Evolutionary conservation across 2,329 filamentous ascomycete species (phyloP).

Genomic region (Chaetoscypha palmicola): DNA sequence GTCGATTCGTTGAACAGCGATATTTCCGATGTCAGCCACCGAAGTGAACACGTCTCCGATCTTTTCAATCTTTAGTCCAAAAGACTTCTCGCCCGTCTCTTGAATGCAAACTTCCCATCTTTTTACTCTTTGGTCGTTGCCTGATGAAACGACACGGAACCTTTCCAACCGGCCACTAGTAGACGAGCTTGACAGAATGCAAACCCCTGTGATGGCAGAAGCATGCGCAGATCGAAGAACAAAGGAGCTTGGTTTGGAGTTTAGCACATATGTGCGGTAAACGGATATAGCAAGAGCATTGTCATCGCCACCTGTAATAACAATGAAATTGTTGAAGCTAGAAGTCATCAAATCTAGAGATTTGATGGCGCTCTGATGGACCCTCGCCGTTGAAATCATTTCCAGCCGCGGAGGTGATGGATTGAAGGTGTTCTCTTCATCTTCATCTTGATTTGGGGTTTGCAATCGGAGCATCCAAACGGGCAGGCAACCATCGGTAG

Average conservation of each 20-base stretch:
- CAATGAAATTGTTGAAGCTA: constrained; percentile 35
- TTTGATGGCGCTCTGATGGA: constrained; percentile 83
- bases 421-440: not conserved
- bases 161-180: constrained; percentile 10
- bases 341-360: constrained; percentile 40
- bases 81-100: constrained; percentile 8
- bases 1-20: constrained; percentile 29
- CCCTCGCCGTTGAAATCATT: constrained; percentile 30
- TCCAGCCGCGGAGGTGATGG: not conserved
- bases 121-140: constrained; percentile 57
- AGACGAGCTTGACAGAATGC: constrained; percentile 27
- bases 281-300: constrained; percentile 63
- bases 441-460: not conserved
- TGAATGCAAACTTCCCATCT: constrained; percentile 36
- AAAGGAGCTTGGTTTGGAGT: constrained; percentile 1
- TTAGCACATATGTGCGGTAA: constrained; percentile 18
- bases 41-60: constrained; percentile 48
- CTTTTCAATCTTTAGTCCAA: constrained; percentile 32
- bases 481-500: constrained; percentile 73
- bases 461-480: constrained; percentile 41
- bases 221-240: constrained; percentile 57
- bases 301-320: constrained; percentile 82
- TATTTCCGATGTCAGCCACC: constrained; percentile 52
- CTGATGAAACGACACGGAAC: constrained; percentile 38
- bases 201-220: constrained; percentile 58